These are phyloP conservation scores for Eucalyptus tenuipes DNA, from an alignment of 345 rosid species.

Conservation along the genomic window DNA sequence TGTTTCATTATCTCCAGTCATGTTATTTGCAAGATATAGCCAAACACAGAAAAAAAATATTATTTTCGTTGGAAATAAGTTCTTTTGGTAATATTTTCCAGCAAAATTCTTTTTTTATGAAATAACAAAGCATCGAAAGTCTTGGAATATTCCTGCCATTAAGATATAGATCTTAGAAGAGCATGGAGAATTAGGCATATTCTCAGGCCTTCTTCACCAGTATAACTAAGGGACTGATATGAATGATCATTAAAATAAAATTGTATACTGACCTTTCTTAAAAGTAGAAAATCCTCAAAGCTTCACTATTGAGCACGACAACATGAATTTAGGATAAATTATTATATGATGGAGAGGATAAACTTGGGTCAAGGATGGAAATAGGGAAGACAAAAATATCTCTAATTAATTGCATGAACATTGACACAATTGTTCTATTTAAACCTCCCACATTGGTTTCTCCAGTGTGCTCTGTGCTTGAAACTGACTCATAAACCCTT, in stretches of 20 bases:
- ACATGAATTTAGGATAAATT: not conserved
- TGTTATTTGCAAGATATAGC: not conserved
- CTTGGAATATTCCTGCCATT: not conserved
- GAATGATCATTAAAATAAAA: not conserved
- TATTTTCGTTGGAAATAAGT: not conserved
- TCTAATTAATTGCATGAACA: not conserved
- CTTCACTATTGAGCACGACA: constrained; percentile 1
- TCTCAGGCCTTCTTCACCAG: not conserved
- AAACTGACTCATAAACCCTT: constrained; percentile 10
- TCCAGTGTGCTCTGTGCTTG: constrained; percentile 17
- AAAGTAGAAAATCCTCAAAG: not conserved
- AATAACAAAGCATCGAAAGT: not conserved
- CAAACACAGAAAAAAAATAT: not conserved
- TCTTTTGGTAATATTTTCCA: not conserved
- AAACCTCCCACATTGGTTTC: constrained; percentile 33
- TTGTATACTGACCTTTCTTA: not conserved
- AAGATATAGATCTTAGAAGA: not conserved
- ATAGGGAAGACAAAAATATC: not conserved
- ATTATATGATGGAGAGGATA: not conserved
- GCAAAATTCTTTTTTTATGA: not conserved
- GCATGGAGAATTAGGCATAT: not conserved
- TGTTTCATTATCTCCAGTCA: not conserved
- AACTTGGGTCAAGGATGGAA: not conserved
- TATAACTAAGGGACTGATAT: not conserved
- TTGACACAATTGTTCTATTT: not conserved